Conservation (phyloP, 2,329 filamentous ascomycete genomes). For the Shiraia sp. region DNA sequence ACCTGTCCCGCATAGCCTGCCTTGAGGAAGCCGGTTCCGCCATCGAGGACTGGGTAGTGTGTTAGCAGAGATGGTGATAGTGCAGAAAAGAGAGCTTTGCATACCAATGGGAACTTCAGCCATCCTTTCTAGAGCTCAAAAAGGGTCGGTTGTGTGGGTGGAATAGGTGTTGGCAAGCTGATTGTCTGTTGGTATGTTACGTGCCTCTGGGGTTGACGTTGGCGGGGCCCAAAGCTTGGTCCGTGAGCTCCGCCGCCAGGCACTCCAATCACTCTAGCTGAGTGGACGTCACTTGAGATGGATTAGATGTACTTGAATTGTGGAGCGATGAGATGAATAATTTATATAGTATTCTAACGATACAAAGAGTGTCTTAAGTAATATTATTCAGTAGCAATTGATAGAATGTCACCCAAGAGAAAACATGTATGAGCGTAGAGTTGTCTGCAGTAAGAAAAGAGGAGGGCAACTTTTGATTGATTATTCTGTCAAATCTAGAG, state of each 20-base stretch:
- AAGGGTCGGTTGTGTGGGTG: slow-evolving; percentile 10
- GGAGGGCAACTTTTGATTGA: too few species aligned
- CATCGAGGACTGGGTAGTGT: slow-evolving; percentile 80
- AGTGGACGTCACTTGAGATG: too few species aligned
- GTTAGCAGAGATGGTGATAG: slow-evolving; percentile 31
- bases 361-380: too few species aligned
- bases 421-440: too few species aligned
- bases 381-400: too few species aligned
- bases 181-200: slow-evolving; percentile 12
- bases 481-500: too few species aligned
- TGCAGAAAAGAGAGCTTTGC: slow-evolving; percentile 11
- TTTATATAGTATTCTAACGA: too few species aligned
- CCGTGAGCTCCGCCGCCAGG: slow-evolving; percentile 23
- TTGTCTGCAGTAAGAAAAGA: too few species aligned
- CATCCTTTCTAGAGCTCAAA: slow-evolving; percentile 42
- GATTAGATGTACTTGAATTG: too few species aligned
- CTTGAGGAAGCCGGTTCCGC: slow-evolving; percentile 99
- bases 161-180: slow-evolving; percentile 14
- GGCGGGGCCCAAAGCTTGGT: slow-evolving; percentile 24
- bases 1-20: slow-evolving; percentile 95
- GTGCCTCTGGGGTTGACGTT: slow-evolving; percentile 35
- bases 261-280: slow-evolving; percentile 9
- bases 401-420: too few species aligned
- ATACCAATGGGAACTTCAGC: slow-evolving; percentile 56
- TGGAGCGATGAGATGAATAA: too few species aligned